Evolutionary conservation across 306 rosid genomes (phyloP), one percentile per base, ranked within the genome.

Genomic region (Delonix regia): DNA sequence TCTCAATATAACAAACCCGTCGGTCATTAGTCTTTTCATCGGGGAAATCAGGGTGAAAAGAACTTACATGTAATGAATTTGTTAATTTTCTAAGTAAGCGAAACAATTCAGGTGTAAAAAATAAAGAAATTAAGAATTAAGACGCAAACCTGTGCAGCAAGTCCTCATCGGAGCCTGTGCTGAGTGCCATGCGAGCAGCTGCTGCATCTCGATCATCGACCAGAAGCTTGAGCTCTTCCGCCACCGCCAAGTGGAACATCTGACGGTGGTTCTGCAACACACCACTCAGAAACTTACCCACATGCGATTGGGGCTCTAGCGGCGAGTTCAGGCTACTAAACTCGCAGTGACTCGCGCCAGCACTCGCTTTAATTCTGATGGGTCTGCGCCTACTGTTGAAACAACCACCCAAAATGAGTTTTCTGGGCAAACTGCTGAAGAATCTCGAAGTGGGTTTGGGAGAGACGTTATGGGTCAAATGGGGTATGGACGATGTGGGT

Each of bases 211-310:
- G 94, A 34, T 91, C 93, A 80, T 89, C 87, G 5, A 90, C 85
- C 88, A 96, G 77, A 53, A 81, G 87, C 65, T 87, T 88, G 9
- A 96, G 82, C 79, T 93, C 94, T 47, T 96, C 92, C 12, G 81
- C 85, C 9, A 88, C 98, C 0, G 97, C 88, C 30, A 90, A 84
- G 57, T 90, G 93, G 62, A 96, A 96, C 81, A 91, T 61, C 73
- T 83, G 93, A 7, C 87, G 86, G 25, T 88, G 96, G 53, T 93
- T 90, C 83, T 82, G 98, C 84, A 93, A 36, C 24, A 93, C 94
- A 18, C 85, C 60, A 42, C 85, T 77, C 2, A 93, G 85, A 16
- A 83, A 86, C 80, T 81, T 91, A 0, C 97, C 98, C 13, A 78
- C 82, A 13, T 71, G 60, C 14, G 98, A 85, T 55, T 85, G 75